Evolutionary conservation across 2,329 filamentous ascomycete species (phyloP), one percentile per base, ranked within the genome.

Genomic region (Sporothrix pallida): DNA sequence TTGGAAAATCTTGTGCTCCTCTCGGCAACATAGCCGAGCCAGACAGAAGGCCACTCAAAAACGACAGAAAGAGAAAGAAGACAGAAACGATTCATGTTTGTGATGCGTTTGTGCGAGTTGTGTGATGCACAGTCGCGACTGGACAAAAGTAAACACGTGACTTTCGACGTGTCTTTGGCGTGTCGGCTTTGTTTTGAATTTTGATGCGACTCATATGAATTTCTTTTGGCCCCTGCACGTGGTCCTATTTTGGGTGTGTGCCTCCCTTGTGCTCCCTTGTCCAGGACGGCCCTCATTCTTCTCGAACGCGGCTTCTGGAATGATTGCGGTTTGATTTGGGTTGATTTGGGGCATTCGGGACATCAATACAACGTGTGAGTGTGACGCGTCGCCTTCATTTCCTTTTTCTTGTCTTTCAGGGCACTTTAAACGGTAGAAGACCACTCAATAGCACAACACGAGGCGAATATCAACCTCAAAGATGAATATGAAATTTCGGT

Each of bases 361-460:
- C 23, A 26, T 26, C 23, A 26, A 26, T 67, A 13, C 62, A 48
- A 48, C 62, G 42, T 48, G 62, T 67, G 62, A 67, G 42, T 48
- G 62, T 67, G 62, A 67, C 62, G 62, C 62, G 62, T 48, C 62
- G 42, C 15, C 62, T 26, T 23, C 62, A 63, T 63, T 63, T 63
- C 58, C 15, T 63, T 63, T 44, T n/a, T n/a, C 12, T 31, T 37
- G 5, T n/a, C 56, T 17, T 37, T 60, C 26, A 20, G 52, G 10
- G 50, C 58, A 42, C 58, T 62, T 44, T 62, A 20, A 5, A n/a
- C 60, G 60, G 60, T 17, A 56, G 52, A 56, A 56, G 52, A 23
- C n/a, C 3, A 37, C 31, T 37, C 31, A 37, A 37, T 37, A 37
- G 5, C 31, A 37, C 7, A 37, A 37, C 2, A 37, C 31, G 31